phyloP scores from a whole-genome alignment of 2,329 filamentous ascomycete species.

The Incumbomyces lentus region DNA sequence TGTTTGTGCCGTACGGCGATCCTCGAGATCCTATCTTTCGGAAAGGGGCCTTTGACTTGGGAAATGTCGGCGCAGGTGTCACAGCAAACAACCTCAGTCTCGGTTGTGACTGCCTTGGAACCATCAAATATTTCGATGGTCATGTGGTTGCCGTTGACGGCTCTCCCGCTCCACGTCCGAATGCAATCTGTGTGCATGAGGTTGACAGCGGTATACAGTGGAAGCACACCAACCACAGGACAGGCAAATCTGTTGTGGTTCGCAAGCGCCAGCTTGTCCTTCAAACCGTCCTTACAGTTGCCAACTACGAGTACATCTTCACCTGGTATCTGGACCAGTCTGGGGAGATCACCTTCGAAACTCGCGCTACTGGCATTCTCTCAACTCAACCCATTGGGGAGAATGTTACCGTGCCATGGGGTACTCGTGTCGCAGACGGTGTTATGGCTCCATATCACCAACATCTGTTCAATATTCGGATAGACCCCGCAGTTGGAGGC shows the following conservation, averaged over 20 bases:
- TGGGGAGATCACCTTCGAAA: slow-evolving; percentile 56
- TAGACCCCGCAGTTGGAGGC: slow-evolving; percentile 47
- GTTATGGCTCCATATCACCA: slow-evolving; percentile 63
- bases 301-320: too few relatives aligned
- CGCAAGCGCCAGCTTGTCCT: slow-evolving; percentile 56
- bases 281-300: slow-evolving; percentile 43
- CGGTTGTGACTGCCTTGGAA: slow-evolving; percentile 28
- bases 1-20: slow-evolving; percentile 59
- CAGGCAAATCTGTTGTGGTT: slow-evolving; percentile 51
- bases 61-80: slow-evolving; percentile 56
- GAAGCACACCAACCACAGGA: slow-evolving; percentile 64
- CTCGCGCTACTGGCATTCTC: slow-evolving; percentile 58
- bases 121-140: slow-evolving; percentile 54
- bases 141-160: slow-evolving; percentile 52
- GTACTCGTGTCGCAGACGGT: slow-evolving; percentile 58
- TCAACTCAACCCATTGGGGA: slow-evolving; percentile 56
- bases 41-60: slow-evolving; percentile 62
- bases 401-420: slow-evolving; percentile 53
- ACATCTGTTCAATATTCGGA: slow-evolving; percentile 60
- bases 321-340: slow-evolving; percentile 63
- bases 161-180: slow-evolving; percentile 49
- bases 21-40: slow-evolving; percentile 54
- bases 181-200: slow-evolving; percentile 59
- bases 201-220: slow-evolving; percentile 59
- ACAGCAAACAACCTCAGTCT: slow-evolving; percentile 53